Conservation (phyloP, 2,329 filamentous ascomycete species). For the Dactylellina leptospora region DNA sequence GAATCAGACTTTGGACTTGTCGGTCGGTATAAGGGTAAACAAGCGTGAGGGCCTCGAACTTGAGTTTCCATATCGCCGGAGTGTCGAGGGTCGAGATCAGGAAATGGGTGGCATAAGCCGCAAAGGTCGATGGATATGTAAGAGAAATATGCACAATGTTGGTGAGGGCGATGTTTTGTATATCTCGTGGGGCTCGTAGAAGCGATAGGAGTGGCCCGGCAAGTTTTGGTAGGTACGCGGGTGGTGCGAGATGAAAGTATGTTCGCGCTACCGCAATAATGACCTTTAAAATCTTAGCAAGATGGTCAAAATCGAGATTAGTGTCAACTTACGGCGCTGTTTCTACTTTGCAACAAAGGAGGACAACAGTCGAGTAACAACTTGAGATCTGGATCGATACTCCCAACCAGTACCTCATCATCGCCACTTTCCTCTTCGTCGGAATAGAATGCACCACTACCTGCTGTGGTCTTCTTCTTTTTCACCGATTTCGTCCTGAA, state of each 20-base stretch:
- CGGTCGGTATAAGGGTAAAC: conserved; percentile 83
- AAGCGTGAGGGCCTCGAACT: conserved; percentile 88
- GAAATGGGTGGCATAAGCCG: conserved; percentile 88
- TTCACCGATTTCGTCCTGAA: conserved; percentile 68
- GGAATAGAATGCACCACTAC: conserved; percentile 79
- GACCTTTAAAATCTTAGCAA: conserved; percentile 61
- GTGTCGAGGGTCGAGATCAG: conserved; percentile 82
- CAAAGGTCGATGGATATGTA: conserved; percentile 78
- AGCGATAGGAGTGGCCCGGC: conserved; percentile 87
- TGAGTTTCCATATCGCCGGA: conserved; percentile 84
- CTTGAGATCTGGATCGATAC: conserved; percentile 80
- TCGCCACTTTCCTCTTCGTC: conserved; percentile 65
- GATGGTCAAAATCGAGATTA: neutral
- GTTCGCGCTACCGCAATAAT: conserved; percentile 85
- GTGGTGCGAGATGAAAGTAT: conserved; percentile 83
- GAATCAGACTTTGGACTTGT: conserved; percentile 82
- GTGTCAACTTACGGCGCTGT: conserved; percentile 72
- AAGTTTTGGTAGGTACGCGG: conserved; percentile 76
- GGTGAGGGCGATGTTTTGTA: conserved; percentile 87
- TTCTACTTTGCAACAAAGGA: conserved; percentile 88
- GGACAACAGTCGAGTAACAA: conserved; percentile 80
- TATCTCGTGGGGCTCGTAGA: conserved; percentile 82
- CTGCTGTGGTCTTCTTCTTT: conserved; percentile 59
- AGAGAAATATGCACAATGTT: conserved; percentile 96
- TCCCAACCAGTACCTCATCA: conserved; percentile 62